Evolutionary conservation across 1,139 yeast species (phyloP).

Genomic region (Kurtzmaniella quercitrusa): DNA sequence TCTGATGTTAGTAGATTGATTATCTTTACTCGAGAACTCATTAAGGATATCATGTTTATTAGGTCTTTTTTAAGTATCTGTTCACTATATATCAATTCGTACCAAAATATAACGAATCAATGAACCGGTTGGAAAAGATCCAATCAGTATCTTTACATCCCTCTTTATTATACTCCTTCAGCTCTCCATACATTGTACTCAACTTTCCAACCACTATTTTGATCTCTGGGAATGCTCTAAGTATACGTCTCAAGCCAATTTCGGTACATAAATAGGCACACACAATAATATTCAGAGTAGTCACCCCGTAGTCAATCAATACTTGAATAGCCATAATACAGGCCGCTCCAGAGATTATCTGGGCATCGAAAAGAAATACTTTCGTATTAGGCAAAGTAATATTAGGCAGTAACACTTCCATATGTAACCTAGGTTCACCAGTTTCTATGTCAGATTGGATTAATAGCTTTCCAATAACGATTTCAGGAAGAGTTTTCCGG

Average conservation of each 20-base stretch:
- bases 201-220: slow-evolving; percentile 68
- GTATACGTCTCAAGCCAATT: slow-evolving; percentile 69
- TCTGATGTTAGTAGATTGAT: too few relatives aligned
- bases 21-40: too few relatives aligned
- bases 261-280: slow-evolving; percentile 77
- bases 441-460: slow-evolving; percentile 85
- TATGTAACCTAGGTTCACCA: slow-evolving; percentile 91
- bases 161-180: slow-evolving; percentile 29
- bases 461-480: slow-evolving; percentile 73
- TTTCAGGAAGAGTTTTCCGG: slow-evolving; percentile 70
- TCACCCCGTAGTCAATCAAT: slow-evolving; percentile 75
- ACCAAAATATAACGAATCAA: slow-evolving; percentile 80
- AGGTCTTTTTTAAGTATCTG: too few relatives aligned
- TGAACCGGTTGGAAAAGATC: slow-evolving; percentile 67
- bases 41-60: too few relatives aligned
- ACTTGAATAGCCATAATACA: slow-evolving; percentile 93
- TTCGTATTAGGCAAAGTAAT: slow-evolving; percentile 22
- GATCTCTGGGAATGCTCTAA: slow-evolving; percentile 68
- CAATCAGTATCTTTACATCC: slow-evolving; percentile 43
- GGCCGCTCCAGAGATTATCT: slow-evolving; percentile 88
- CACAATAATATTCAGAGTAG: slow-evolving; percentile 57
- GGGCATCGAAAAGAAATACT: slow-evolving; percentile 78
- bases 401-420: slow-evolving; percentile 50
- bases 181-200: slow-evolving; percentile 34
- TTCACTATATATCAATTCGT: slow-evolving; percentile 30